Base-by-base conservation (phyloP, 2,329 filamentous ascomycete genomes). In the Aureobasidium pullulans region DNA sequence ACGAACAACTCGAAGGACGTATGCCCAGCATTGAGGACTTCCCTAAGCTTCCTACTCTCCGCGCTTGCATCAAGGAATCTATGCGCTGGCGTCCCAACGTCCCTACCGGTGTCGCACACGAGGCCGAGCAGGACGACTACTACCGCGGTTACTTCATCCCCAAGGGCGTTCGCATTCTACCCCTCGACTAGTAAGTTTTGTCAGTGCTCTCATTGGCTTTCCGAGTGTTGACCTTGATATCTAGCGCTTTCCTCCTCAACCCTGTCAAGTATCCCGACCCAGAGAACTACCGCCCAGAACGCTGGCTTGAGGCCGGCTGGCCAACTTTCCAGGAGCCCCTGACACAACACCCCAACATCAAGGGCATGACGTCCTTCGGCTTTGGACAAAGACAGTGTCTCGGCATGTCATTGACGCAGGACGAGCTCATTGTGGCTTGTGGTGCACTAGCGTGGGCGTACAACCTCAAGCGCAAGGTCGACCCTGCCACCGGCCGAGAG, bases 261-360 rank as follows among this genome's bases (percentile, higher is more conserved):
- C 76, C 79, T 1, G 72, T 71, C 37, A 80, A 78, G 59, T 88
- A 87, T 66, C 83, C 83, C 1, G 81, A 86, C 65, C 81, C 83
- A n/a, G 83, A 87, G 49, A 77, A 72, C 64, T 87, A 79, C 72
- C 79, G 76, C 31, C 84, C 85, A 0, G 83, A 85, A 64, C 79
- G 84, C 40, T 88, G 82, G 75, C 76, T 88, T 10, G 80, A 85
- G 64, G 71, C 80, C n/a, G 74, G 73, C 19, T 87, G 80, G 77
- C 84, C 84, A 0, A 85, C 84, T 0, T 87, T 81, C 72, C 81
- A 85, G 66, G 83, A 82, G 66, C 84, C 84, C 0, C 77, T 87
- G n/a, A 79, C 79, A 1, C 77, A 79, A 59, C 86, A 81, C 66
- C 84, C 85, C 15, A 84, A 81, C 69, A 79, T 87, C 67, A 82